Conservation (phyloP, 768 basidiomycete genomes). For the Cyathus striatus region DNA sequence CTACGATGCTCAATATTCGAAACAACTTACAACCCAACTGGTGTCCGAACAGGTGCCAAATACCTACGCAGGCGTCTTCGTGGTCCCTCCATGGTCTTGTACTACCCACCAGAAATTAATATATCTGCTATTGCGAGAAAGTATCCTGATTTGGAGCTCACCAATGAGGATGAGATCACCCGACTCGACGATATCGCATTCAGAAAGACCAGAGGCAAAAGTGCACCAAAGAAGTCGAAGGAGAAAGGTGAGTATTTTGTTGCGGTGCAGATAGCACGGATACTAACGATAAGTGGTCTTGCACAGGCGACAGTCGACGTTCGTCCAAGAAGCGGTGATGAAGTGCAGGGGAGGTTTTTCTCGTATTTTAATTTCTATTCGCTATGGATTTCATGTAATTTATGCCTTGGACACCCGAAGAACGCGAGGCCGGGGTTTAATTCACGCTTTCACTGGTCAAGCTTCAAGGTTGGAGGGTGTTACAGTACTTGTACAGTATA, state of each 20-base stretch:
- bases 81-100: slow-evolving; percentile 81
- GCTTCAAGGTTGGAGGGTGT: too few relatives aligned
- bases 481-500: too few relatives aligned
- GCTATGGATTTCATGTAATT: too few relatives aligned
- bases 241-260: slow-evolving; percentile 42
- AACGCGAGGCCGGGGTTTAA: too few relatives aligned
- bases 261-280: neutral
- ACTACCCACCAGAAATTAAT: slow-evolving; percentile 68
- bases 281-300: slow-evolving; percentile 5
- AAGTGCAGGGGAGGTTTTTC: too few relatives aligned
- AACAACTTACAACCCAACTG: slow-evolving; percentile 83
- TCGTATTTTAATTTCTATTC: neutral
- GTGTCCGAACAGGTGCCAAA: slow-evolving; percentile 83
- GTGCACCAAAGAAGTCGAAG: slow-evolving; percentile 78
- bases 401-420: too few relatives aligned
- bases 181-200: slow-evolving; percentile 64
- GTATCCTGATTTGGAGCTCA: slow-evolving; percentile 54
- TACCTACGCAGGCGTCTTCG: slow-evolving; percentile 79
- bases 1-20: slow-evolving; percentile 76
- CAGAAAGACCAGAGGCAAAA: slow-evolving; percentile 73
- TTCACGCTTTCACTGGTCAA: too few relatives aligned
- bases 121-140: slow-evolving; percentile 45
- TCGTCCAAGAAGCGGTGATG: slow-evolving; percentile 21
- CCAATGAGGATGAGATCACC: slow-evolving; percentile 64
- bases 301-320: slow-evolving; percentile 20